Evolutionary conservation across 148 eudicot species (phyloP).

Genomic region (Persicaria tinctoria): DNA sequence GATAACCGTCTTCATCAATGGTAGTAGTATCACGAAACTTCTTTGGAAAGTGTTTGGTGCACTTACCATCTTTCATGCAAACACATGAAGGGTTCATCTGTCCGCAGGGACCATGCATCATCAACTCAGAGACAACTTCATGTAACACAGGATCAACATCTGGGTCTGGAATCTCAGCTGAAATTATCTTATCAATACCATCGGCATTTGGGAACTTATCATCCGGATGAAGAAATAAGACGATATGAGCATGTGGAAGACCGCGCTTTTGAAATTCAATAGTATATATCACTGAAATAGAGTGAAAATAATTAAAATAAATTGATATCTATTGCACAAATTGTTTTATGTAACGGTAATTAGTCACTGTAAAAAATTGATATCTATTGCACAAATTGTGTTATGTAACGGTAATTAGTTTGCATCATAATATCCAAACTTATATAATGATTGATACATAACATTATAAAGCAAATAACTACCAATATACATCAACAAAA

Average conservation of each 20-base stretch:
- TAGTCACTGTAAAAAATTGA: too few relatives aligned
- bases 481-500: too few relatives aligned
- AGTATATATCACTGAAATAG: neutral
- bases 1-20: slow-evolving; percentile 11
- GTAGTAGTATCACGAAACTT: neutral
- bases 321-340: too few relatives aligned
- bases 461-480: too few relatives aligned
- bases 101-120: slow-evolving; percentile 9
- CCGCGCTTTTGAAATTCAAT: neutral
- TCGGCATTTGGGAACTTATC: slow-evolving; percentile 8
- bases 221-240: neutral
- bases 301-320: too few relatives aligned
- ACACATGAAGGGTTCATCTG: neutral
- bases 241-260: neutral
- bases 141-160: neutral
- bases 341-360: too few relatives aligned
- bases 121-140: neutral
- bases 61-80: neutral
- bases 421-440: too few relatives aligned
- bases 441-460: too few relatives aligned
- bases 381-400: too few relatives aligned
- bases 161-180: slow-evolving; percentile 17
- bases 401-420: too few relatives aligned
- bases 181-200: slow-evolving; percentile 16
- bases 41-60: slow-evolving; percentile 15